Percentiles rank a stretch among this genome's conserved stretches.
Conservation (phyloP, 371 early-diverging fungal genomes). For the Mortierella sp. region DNA sequence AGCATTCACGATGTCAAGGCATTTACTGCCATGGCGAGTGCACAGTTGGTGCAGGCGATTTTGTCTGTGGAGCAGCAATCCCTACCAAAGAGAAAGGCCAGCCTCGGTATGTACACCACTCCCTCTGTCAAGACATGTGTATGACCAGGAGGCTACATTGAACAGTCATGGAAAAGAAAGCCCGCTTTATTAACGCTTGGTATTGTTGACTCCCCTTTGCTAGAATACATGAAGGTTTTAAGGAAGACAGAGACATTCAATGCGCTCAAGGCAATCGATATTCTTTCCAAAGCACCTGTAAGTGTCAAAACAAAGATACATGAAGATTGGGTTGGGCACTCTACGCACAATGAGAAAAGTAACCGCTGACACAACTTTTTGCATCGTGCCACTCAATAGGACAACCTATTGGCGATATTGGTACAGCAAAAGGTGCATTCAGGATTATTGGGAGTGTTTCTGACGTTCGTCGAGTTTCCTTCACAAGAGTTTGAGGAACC, state of each 20-base stretch:
- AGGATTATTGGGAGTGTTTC: constrained; percentile 33
- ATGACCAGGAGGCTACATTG: no score
- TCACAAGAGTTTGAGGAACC: constrained; percentile 46
- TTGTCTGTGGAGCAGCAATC: constrained; percentile 29
- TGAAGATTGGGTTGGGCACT: neutral
- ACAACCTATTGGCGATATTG: constrained; percentile 38
- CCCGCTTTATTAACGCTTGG: neutral
- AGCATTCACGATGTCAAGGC: constrained; percentile 56
- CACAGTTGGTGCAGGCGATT: constrained; percentile 40
- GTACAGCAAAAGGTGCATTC: constrained; percentile 43
- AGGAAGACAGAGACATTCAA: constrained; percentile 44
- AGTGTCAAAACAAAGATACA: neutral
- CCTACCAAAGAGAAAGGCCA: constrained; percentile 32
- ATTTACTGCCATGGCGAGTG: constrained; percentile 52
- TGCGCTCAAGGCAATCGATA: constrained; percentile 50
- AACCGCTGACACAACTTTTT: neutral
- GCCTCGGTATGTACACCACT: constrained; percentile 34
- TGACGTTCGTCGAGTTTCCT: constrained; percentile 53
- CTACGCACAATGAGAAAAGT: neutral
- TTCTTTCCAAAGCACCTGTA: constrained; percentile 52
- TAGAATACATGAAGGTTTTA: constrained; percentile 47
- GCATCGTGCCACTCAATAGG: constrained; percentile 13
- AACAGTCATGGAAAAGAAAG: neutral
- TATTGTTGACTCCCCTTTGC: neutral
- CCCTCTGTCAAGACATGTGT: no score